Evolutionary conservation across 805 yeast genomes (phyloP).

Genomic region (Zygosaccharomyces siamensis): DNA sequence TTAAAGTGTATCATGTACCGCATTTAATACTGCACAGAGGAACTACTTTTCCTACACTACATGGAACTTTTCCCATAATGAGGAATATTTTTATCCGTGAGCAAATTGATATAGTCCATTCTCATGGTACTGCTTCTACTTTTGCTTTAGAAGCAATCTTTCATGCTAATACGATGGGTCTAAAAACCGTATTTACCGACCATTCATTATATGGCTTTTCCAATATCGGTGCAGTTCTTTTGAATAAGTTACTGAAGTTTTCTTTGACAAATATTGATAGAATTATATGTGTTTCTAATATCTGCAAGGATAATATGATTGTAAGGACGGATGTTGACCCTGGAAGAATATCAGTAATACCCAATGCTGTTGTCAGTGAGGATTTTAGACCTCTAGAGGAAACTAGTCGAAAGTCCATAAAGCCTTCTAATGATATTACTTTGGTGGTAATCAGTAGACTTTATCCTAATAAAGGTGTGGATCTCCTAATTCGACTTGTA

Average conservation of each 20-base stretch:
- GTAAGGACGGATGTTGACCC: constrained; percentile 83
- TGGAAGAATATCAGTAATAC: constrained; percentile 75
- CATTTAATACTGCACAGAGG: constrained; percentile 74
- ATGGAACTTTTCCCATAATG: constrained; percentile 78
- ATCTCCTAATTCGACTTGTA: constrained; percentile 72
- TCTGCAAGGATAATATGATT: constrained; percentile 94
- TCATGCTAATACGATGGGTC: constrained; percentile 92
- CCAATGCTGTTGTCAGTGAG: constrained; percentile 86
- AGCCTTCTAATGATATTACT: constrained; percentile 47
- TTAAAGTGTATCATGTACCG: constrained; percentile 90
- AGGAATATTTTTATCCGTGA: constrained; percentile 85
- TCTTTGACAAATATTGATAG: constrained; percentile 83
- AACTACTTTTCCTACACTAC: constrained; percentile 83
- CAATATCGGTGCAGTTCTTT: constrained; percentile 73
- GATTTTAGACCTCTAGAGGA: constrained; percentile 57
- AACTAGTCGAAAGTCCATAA: constrained; percentile 17
- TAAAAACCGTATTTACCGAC: constrained; percentile 88
- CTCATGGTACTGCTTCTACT: constrained; percentile 87
- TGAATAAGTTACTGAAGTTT: constrained; percentile 81
- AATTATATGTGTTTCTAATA: constrained; percentile 93
- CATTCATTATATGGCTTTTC: constrained; percentile 95
- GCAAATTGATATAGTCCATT: constrained; percentile 82
- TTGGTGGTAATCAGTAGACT: constrained; percentile 87
- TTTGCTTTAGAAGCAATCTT: constrained; percentile 85
- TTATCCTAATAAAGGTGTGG: constrained; percentile 96